Percentiles rank a stretch among this genome's conserved stretches.
Conservation (phyloP, 257 asterid species). For the Apocynum venetum region DNA sequence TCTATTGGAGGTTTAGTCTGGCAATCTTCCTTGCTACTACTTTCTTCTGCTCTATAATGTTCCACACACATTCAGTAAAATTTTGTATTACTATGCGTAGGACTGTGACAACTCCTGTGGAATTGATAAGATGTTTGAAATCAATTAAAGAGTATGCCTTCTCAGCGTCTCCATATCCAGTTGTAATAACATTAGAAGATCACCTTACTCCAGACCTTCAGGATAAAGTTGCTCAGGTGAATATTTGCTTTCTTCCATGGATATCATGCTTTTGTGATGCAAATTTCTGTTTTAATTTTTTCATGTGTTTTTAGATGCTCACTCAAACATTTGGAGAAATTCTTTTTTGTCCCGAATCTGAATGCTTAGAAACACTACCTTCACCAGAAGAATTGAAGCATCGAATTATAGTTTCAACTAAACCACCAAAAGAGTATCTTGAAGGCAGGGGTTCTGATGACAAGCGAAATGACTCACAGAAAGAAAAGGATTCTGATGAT, state of each 20-base stretch:
- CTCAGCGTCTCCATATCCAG: conserved; percentile 68
- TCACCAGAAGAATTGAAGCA: conserved; percentile 73
- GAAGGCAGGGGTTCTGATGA: conserved; percentile 48
- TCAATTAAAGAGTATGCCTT: conserved; percentile 73
- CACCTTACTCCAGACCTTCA: conserved; percentile 76
- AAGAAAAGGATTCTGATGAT: conserved; percentile 53
- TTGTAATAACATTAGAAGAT: conserved; percentile 78
- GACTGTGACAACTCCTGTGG: conserved; percentile 78
- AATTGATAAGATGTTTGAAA: conserved; percentile 58
- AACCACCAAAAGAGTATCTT: conserved; percentile 89
- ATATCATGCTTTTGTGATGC: not conserved
- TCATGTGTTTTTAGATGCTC: conserved; percentile 45
- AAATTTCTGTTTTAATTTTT: not conserved
- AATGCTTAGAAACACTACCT: conserved; percentile 60
- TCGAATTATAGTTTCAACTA: conserved; percentile 72
- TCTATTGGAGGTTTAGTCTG: not conserved
- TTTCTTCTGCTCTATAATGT: conserved; percentile 5
- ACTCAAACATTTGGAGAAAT: conserved; percentile 59
- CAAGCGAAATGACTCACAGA: conserved; percentile 25
- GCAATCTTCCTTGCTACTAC: not conserved
- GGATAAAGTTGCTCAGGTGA: conserved; percentile 82
- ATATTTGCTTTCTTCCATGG: conserved; percentile 5
- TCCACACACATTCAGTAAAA: conserved; percentile 1
- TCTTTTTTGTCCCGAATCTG: conserved; percentile 67
- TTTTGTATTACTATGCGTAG: conserved; percentile 30